phyloP scores from a whole-genome alignment of 169 alveolate genomes.

The Babesia gibsoni region DNA sequence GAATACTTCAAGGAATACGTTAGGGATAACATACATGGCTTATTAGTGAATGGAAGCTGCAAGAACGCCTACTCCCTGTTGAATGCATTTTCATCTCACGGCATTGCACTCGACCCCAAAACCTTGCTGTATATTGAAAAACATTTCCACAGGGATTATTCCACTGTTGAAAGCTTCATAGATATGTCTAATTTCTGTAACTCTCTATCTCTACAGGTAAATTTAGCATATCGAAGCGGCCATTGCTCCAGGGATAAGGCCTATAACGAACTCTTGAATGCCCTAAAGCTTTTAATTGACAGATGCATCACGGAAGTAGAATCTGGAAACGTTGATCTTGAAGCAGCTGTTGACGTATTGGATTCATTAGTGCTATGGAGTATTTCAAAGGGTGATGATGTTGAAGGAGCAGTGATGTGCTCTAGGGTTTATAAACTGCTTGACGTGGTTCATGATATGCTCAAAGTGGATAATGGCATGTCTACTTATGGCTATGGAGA shows the following conservation, averaged over 20 bases:
- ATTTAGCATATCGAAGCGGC: not conserved
- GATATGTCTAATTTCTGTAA: slow-evolving; percentile 40
- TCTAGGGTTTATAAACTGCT: too few relatives aligned
- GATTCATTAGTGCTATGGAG: slow-evolving; percentile 18
- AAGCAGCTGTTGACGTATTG: slow-evolving; percentile 42
- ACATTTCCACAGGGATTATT: not conserved
- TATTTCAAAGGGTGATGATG: not conserved
- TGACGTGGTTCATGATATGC: too few relatives aligned
- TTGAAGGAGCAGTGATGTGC: not conserved
- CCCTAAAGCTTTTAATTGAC: not conserved
- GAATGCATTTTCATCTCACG: slow-evolving; percentile 4
- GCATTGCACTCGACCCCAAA: not conserved
- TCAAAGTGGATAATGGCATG: too few relatives aligned
- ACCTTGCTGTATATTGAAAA: not conserved
- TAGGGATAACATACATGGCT: not conserved
- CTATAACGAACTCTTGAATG: not conserved
- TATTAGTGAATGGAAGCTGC: not conserved
- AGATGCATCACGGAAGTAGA: not conserved
- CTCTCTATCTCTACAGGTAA: slow-evolving; percentile 20
- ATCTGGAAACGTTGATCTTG: slow-evolving; percentile 11
- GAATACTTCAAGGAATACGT: not conserved
- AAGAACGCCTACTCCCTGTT: slow-evolving; percentile 8
- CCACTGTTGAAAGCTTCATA: not conserved
- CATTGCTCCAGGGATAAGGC: not conserved
- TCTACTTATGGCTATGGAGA: too few relatives aligned